Base-by-base conservation (phyloP, 495 filamentous ascomycete genomes). In the Aspergillus incahuasiensis region DNA sequence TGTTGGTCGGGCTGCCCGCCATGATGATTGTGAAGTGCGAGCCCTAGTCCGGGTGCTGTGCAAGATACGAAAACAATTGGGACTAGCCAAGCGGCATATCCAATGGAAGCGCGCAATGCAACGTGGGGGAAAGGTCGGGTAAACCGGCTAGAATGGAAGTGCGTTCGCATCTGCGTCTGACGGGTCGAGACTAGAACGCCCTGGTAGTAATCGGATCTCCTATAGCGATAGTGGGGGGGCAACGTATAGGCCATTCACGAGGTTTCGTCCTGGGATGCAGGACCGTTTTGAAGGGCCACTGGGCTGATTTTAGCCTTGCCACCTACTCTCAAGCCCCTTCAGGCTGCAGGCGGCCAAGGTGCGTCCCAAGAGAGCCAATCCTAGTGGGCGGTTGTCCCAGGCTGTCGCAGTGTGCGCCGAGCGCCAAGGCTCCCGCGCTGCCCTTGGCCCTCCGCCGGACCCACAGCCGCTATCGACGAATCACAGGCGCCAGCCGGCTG, bases 401-500 rank as follows among this genome's bases (percentile, higher is more conserved):
- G 5, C 32, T 35, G 32, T 5, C 9, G 8, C 32, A 52, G 59
- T 44, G 55, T 43, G 48, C 15, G 40, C 54, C 46, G 34, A 9
- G 24, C 18, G 69, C 67, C 65, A 59, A 67, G 69, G 61, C 60
- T 49, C 56, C 65, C 68, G 63, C 64, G 68, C 42, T 56, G 24
- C 59, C 8, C 63, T 69, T 69, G 70, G 65, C 63, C 53, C 34
- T 63, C 63, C 63, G 65, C 66, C 52, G 55, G 55, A 34, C 58
- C 58, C 52, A 35, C 39, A 41, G 8, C n/a, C 30, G n/a, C 32
- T 25, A 12, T 50, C 32, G 16, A 15, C 65, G 51, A 67, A 64
- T 71, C 52, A 61, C 25, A 38, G 38, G 18, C 0, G n/a, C 25
- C 15, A 9, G 12, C n/a, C 18, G 9, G 18, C 41, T 30, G 19